Base-by-base conservation (phyloP, 2,329 filamentous ascomycete species). In the Calonectria naviculata region DNA sequence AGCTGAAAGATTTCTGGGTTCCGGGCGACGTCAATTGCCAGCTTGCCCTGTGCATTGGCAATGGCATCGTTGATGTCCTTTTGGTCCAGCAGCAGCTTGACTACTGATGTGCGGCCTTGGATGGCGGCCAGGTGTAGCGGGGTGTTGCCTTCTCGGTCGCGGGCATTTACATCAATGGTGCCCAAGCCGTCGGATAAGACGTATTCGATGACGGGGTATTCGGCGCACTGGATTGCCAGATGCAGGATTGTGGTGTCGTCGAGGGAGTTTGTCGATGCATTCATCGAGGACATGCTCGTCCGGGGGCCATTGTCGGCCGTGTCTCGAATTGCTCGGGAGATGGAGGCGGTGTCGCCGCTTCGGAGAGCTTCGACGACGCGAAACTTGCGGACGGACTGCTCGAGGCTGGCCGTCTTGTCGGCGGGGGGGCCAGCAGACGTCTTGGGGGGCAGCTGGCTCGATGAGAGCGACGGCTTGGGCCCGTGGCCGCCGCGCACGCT, bases 1-100 rank as follows among this genome's bases (percentile, higher is more conserved):
- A 96, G 93, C 84, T 98, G 95, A 85, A 97, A 98, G 68, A 98
- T 98, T 21, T 98, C 96, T 1, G 97, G 95, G 29, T 92, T 98
- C 44, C 95, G 92, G 5, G 97, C 95, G 47, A 98, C 87, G 79
- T 99, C 97, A 63, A 98, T 90, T 6, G 97, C 92, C 5, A 95
- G 90, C 79, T 95, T 95, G 65, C 95, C 95, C 68, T 94, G 92
- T 79, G 92, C 92, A 84, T 99, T 99, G 66, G 92, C 87, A 60
- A 97, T 87, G 8, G 95, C 92, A 81, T 99, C 97, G 80, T 98
- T 98, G 84, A 98, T 94, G 54, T 89, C 91, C 52, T 92, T 90
- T 76, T 95, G 93, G 63, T 95, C 94, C 29, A 99, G 88, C 63
- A 99, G 87, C 71, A 98, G 89, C 73, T 93, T 93, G 67, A 99